phyloP scores from a whole-genome alignment of 2,329 filamentous ascomycete genomes.

The Aspergillus felis region DNA sequence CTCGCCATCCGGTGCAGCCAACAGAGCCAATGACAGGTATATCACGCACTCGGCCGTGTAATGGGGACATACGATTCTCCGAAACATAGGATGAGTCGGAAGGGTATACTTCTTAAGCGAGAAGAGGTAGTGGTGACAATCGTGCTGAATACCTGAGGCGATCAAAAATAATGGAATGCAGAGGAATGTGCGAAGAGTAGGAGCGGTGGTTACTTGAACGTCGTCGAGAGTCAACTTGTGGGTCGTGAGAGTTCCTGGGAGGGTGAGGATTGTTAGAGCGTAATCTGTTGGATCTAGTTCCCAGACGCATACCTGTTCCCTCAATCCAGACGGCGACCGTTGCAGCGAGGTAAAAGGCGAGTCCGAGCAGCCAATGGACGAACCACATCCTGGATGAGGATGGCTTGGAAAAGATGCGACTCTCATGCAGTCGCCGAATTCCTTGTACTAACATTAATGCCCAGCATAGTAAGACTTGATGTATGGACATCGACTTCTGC shows the following conservation, averaged over 20 bases:
- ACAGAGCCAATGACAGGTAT: constrained; percentile 72
- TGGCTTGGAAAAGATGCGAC: constrained; percentile 59
- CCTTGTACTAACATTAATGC: constrained; percentile 72
- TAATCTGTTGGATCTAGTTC: background rate
- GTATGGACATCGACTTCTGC: constrained; percentile 51
- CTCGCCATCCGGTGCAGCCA: constrained; percentile 65
- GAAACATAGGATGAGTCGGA: constrained; percentile 69
- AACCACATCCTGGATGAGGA: constrained; percentile 79
- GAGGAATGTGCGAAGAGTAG: constrained; percentile 51
- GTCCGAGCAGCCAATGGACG: constrained; percentile 74
- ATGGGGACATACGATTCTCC: constrained; percentile 74
- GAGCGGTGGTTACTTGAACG: constrained; percentile 35
- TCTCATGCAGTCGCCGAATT: constrained; percentile 71
- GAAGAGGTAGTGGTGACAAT: constrained; percentile 67
- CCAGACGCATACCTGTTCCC: constrained; percentile 57
- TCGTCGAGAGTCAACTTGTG: constrained; percentile 32
- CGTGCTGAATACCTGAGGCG: constrained; percentile 70
- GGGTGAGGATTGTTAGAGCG: background rate
- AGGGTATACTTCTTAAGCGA: constrained; percentile 77
- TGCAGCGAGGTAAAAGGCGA: constrained; percentile 71
- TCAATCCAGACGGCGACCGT: constrained; percentile 81
- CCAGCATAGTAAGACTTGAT: constrained; percentile 66
- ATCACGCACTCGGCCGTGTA: constrained; percentile 85
- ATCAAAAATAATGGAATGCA: constrained; percentile 63
- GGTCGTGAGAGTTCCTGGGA: constrained; percentile 30